Evolutionary conservation across 129 eudicot species (phyloP).

Genomic region (Artemisia tridentata): DNA sequence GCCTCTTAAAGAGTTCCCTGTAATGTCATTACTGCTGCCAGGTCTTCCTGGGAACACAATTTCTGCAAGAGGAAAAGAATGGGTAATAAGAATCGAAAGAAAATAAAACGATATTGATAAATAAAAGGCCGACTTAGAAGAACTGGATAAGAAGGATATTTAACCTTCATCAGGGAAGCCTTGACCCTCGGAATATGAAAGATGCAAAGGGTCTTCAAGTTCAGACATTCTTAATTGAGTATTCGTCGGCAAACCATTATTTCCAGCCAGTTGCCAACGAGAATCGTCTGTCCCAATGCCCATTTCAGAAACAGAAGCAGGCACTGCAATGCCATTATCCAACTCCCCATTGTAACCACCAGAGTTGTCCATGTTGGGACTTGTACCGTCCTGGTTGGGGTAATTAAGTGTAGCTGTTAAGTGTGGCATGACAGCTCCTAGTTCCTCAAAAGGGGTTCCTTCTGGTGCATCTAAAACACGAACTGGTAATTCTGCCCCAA

Average conservation of each 20-base stretch:
- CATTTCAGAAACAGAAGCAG: slow-evolving; percentile 37
- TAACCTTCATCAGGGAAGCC: slow-evolving; percentile 73
- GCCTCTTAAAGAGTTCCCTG: slow-evolving; percentile 40
- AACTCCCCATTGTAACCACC: slow-evolving; percentile 31
- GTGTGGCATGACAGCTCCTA: slow-evolving; percentile 87
- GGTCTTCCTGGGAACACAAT: slow-evolving; percentile 87
- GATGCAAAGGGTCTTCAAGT: too few species aligned
- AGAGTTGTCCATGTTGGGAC: slow-evolving; percentile 33
- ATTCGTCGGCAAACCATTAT: slow-evolving; percentile 40
- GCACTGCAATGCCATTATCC: slow-evolving; percentile 25
- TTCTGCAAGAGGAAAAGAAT: slow-evolving; percentile 42
- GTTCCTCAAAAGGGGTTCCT: slow-evolving; percentile 56
- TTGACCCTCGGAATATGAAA: slow-evolving; percentile 42
- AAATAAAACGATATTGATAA: neutral
- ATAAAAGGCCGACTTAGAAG: neutral
- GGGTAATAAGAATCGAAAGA: neutral
- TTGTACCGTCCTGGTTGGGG: neutral
- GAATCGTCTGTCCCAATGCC: slow-evolving; percentile 39
- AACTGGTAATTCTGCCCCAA: slow-evolving; percentile 81
- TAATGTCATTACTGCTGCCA: slow-evolving; percentile 52
- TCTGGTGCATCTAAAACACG: slow-evolving; percentile 78
- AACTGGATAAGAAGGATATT: slow-evolving; percentile 1
- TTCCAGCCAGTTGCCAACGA: slow-evolving; percentile 50
- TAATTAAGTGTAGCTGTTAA: slow-evolving; percentile 37
- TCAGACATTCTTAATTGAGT: too few species aligned